Evolutionary conservation across 176 grass and related monocot species (phyloP), one percentile per base, ranked within the genome.

Genomic region (Musa troglodytarum): DNA sequence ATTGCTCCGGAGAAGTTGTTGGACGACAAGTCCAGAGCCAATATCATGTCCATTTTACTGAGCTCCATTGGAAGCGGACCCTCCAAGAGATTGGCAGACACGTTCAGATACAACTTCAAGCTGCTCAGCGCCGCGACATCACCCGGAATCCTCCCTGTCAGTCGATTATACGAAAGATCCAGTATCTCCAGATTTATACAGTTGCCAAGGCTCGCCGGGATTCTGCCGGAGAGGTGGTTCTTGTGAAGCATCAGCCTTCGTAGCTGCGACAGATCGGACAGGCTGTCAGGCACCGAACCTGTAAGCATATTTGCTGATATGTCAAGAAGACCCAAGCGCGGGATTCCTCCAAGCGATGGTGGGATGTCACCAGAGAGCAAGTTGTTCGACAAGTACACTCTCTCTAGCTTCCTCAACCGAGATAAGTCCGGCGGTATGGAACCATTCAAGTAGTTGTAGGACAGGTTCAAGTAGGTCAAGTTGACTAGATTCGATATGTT

Each of bases 381-480:
- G 86, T 99, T 99, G 70, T 91, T 77, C 10, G 88, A 91, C 17
- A 99, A 76, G 81, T 84, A 79, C n/a, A 89, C n/a, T 64, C 86
- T 83, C 84, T 99, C 90, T 0, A 99, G 86, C 78, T 88, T 84
- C 81, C 28, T 74, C 84, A 94, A 74, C 58, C 84, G 26, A 1
- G 72, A 81, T 82, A 99, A 21, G 25, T 74, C 78, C 24, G 76
- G 76, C 0, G 88, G 90, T 22, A 99, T 89, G 14, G 95, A 89
- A 59, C 90, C 95, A 15, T 94, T 94, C 53, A 99, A 52, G 63
- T 79, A 62, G 64, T 87, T 87, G 80, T 87, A 76, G 1, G 85
- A 87, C 29, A 87, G 51, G 69, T 87, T 87, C 23, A 99, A 64
- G 54, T 84, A 77, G 58, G 90, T 99, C 68, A 99, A 86, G 26